phyloP scores from a whole-genome alignment of 2,329 filamentous ascomycete species.

The Ceratocystis variospora region DNA sequence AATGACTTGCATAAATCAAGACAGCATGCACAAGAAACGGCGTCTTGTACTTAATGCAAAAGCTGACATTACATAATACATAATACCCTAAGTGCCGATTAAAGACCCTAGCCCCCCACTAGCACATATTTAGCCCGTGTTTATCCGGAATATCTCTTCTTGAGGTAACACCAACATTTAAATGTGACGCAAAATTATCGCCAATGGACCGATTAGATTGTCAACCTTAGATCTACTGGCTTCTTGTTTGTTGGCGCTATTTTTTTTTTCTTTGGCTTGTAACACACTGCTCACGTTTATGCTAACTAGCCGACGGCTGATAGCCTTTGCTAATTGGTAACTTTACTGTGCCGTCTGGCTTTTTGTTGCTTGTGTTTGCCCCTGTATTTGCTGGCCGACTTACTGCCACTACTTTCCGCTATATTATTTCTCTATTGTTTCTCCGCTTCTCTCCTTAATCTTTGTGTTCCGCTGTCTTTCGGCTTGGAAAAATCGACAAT shows the following conservation, averaged over 20 bases:
- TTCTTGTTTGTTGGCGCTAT: neutral
- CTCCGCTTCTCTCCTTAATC: neutral
- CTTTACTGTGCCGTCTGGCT: neutral
- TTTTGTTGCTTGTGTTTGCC: neutral
- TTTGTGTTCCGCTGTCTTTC: neutral
- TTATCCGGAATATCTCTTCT: neutral
- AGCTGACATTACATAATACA: neutral
- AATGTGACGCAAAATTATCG: neutral
- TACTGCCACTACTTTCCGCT: neutral
- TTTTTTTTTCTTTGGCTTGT: neutral
- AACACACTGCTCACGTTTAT: neutral
- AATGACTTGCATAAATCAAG: neutral
- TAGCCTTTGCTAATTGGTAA: neutral
- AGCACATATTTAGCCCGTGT: neutral
- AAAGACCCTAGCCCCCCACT: neutral
- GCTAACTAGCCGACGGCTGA: neutral
- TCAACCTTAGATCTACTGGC: neutral
- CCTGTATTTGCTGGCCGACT: neutral
- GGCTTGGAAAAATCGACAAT: neutral
- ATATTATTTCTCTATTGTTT: neutral
- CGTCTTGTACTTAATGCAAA: neutral
- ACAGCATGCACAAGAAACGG: neutral
- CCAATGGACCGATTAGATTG: neutral
- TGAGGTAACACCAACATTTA: conserved; percentile 1
- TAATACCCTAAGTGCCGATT: neutral